phyloP scores from a whole-genome alignment of 192 early-diverging fungal genomes.

The Coemansia sp. region DNA sequence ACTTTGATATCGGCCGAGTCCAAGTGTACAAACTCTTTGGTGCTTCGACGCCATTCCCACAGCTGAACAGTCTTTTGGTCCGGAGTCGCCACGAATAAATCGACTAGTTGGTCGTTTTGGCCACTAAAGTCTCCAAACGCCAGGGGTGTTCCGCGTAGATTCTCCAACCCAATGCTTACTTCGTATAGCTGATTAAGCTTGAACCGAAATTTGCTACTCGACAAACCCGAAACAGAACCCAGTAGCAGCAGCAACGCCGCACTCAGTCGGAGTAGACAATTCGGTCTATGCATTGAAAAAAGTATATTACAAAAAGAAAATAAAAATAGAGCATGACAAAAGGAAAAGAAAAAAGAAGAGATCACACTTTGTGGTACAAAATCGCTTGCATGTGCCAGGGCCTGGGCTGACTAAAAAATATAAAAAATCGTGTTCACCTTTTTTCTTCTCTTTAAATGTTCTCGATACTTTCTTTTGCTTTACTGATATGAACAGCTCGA shows the following conservation, averaged over 20 bases:
- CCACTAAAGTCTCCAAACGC: constrained; percentile 89
- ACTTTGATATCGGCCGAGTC: constrained; percentile 59
- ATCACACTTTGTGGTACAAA: neutral
- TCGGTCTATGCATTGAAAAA: neutral
- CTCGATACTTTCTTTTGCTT: neutral
- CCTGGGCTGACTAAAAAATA: neutral
- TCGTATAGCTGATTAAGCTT: constrained; percentile 65
- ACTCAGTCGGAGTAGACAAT: neutral
- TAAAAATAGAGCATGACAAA: neutral
- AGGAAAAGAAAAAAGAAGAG: neutral
- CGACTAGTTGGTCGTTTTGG: constrained; percentile 73
- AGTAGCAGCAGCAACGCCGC: neutral
- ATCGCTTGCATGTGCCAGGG: neutral
- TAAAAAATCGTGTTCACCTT: neutral
- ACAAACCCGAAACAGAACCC: constrained; percentile 17
- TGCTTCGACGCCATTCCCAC: constrained; percentile 71
- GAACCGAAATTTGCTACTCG: constrained; percentile 48
- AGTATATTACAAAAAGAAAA: constrained; percentile 5
- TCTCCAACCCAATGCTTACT: constrained; percentile 65
- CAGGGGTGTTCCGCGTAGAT: constrained; percentile 72
- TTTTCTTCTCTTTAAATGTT: neutral
- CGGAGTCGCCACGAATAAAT: constrained; percentile 71
- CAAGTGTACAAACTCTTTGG: constrained; percentile 50
- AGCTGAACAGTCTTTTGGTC: constrained; percentile 72
- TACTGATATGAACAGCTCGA: neutral